These are phyloP conservation scores for Psilocybe azurescens DNA, from an alignment of 768 basidiomycete genomes.

Conservation along the genomic window DNA sequence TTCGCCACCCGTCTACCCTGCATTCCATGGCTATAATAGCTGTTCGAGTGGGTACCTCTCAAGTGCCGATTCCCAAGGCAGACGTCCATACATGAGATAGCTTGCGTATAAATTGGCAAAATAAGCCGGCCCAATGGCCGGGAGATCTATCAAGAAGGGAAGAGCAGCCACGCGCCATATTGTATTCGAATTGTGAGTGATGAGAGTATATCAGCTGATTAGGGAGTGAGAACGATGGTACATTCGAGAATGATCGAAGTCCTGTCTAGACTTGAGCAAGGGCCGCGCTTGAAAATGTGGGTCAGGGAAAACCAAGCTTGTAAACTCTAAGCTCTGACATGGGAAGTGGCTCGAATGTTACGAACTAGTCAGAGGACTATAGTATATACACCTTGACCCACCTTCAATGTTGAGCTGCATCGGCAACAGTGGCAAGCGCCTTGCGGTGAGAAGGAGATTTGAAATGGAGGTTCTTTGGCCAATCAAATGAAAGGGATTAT, in stretches of 20 bases:
- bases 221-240: constrained; percentile 19
- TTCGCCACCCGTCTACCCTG: too few species aligned
- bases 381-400: background rate
- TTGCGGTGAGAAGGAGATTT: background rate
- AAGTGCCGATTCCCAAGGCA: too few species aligned
- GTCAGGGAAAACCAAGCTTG: background rate
- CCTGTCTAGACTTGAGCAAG: background rate
- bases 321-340: background rate
- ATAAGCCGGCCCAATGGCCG: constrained; percentile 8
- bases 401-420: background rate
- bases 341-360: background rate
- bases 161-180: constrained; percentile 28
- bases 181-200: constrained; percentile 25
- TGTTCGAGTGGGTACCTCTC: too few species aligned
- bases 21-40: too few species aligned
- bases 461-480: background rate
- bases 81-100: background rate
- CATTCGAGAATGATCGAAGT: constrained; percentile 21
- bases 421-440: background rate
- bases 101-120: background rate
- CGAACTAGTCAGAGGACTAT: background rate
- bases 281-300: background rate
- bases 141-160: constrained; percentile 13
- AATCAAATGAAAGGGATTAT: background rate
- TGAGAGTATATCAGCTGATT: constrained; percentile 27